Conservation (phyloP, 495 filamentous ascomycete species). For the Lophiostoma macrostomum region DNA sequence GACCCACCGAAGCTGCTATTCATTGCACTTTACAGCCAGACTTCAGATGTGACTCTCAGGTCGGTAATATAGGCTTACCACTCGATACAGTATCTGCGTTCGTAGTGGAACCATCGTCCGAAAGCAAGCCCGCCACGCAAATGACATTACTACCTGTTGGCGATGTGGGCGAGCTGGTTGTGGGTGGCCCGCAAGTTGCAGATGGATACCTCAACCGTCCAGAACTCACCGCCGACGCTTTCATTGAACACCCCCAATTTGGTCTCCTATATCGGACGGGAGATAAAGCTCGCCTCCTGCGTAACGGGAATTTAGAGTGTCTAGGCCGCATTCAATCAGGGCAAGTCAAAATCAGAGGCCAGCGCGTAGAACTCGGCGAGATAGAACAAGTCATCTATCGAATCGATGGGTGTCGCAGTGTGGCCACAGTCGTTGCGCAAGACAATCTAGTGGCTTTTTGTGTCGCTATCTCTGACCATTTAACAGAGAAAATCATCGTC, state of each 20-base stretch:
- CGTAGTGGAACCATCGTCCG: conserved; percentile 47
- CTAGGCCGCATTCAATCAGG: conserved; percentile 74
- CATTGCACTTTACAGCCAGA: conserved; percentile 62
- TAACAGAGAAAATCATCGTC: conserved; percentile 45
- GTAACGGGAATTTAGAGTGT: conserved; percentile 71
- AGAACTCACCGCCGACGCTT: conserved; percentile 69
- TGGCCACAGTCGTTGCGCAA: conserved; percentile 58
- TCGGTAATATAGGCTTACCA: conserved; percentile 67
- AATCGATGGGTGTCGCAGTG: conserved; percentile 50
- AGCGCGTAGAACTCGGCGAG: conserved; percentile 79
- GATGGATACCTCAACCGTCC: conserved; percentile 78
- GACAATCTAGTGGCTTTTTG: conserved; percentile 67
- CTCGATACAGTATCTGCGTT: conserved; percentile 75
- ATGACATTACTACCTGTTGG: conserved; percentile 58
- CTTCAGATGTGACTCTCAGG: conserved; percentile 47
- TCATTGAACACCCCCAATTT: conserved; percentile 55
- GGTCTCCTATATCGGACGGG: conserved; percentile 76
- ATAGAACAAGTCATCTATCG: conserved; percentile 67
- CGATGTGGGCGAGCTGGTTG: conserved; percentile 72
- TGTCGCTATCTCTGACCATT: conserved; percentile 42
- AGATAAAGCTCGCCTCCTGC: conserved; percentile 69
- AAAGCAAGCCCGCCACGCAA: background rate
- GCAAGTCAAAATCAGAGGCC: conserved; percentile 80
- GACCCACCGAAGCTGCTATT: conserved; percentile 80
- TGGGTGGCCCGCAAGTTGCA: conserved; percentile 78